These are phyloP conservation scores for Murraya koenigii DNA, from an alignment of 345 rosid genomes.

Conservation along the genomic window DNA sequence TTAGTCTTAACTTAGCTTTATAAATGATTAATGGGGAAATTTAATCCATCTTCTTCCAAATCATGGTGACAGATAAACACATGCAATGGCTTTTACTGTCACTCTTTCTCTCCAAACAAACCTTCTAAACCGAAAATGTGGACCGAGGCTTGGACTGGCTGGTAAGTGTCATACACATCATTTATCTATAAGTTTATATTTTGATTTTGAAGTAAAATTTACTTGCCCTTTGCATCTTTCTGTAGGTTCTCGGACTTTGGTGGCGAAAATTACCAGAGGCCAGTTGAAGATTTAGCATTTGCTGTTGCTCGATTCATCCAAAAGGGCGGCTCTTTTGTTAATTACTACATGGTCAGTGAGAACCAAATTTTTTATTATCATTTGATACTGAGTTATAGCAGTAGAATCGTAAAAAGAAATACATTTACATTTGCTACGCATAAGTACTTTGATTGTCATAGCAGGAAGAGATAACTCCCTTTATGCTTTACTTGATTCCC, in stretches of 20 bases:
- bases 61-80: constrained; percentile 51
- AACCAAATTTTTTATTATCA: background rate
- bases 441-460: background rate
- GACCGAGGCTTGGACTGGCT: constrained; percentile 80
- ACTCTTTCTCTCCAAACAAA: constrained; percentile 60
- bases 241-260: constrained; percentile 69
- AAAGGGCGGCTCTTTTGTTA: constrained; percentile 61
- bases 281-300: constrained; percentile 74
- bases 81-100: constrained; percentile 71
- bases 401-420: background rate
- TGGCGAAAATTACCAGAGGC: constrained; percentile 40
- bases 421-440: background rate
- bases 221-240: background rate
- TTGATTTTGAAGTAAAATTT: background rate
- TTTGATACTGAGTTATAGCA: too few relatives aligned
- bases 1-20: background rate
- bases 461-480: background rate
- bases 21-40: background rate
- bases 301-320: constrained; percentile 67
- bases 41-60: background rate
- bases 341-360: constrained; percentile 65
- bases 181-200: background rate
- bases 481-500: constrained; percentile 21
- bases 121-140: constrained; percentile 62
- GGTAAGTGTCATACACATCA: constrained; percentile 29